Evolutionary conservation across 1,284 basidiomycete species (phyloP).

Genomic region (Ceratobasidium sp.): DNA sequence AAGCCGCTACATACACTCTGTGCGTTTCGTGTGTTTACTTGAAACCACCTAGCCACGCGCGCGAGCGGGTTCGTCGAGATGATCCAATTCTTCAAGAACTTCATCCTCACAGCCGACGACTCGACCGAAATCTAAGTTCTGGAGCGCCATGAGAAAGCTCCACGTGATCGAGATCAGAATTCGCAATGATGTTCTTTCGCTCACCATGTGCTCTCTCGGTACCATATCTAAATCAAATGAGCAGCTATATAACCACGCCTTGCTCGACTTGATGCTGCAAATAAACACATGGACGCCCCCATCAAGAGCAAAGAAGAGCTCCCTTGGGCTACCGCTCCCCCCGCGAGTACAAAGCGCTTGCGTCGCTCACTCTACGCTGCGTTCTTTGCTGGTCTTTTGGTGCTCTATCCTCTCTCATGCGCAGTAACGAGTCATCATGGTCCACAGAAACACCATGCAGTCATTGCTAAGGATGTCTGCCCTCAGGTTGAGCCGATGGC

Average conservation of each 20-base stretch:
- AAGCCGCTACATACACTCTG: constrained; percentile 10
- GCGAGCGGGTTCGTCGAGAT: constrained; percentile 53
- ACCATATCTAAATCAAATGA: too few species aligned
- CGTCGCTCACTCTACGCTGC: not conserved
- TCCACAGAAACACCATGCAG: not conserved
- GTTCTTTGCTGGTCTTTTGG: constrained; percentile 6
- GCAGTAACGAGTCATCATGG: not conserved
- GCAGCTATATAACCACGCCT: too few species aligned
- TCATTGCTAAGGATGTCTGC: not conserved
- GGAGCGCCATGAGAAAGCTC: too few species aligned
- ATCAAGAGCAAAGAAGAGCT: not conserved
- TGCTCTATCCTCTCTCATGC: constrained; percentile 9
- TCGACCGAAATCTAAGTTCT: constrained; percentile 33
- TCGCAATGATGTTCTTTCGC: too few species aligned
- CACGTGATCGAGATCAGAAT: too few species aligned
- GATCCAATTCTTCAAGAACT: constrained; percentile 56
- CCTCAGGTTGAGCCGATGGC: constrained; percentile 12
- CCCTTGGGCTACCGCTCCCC: not conserved
- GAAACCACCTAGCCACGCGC: constrained; percentile 42
- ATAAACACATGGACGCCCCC: not conserved
- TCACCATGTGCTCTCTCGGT: too few species aligned
- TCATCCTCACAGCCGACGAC: constrained; percentile 57
- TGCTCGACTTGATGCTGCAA: too few species aligned
- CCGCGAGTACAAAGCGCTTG: not conserved
- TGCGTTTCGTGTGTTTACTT: not conserved